Percentiles rank a stretch among this genome's conserved stretches.
Evolutionary conservation across 2,329 filamentous ascomycete genomes (phyloP).

Genomic region (Pyricularia sp.): DNA sequence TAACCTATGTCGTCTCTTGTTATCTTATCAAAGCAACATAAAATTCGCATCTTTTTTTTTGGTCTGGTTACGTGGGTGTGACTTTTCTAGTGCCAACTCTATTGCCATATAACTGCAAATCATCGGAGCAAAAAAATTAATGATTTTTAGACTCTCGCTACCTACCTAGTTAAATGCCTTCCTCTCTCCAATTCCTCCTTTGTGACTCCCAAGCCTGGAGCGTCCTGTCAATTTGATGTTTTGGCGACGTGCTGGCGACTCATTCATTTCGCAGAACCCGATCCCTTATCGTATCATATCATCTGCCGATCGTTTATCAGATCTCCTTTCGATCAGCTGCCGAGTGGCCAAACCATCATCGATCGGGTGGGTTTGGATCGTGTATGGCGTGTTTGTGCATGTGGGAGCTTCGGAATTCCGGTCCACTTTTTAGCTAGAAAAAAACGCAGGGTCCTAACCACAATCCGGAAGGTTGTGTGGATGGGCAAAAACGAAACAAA

Average conservation of each 20-base stretch:
- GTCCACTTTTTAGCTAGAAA: neutral
- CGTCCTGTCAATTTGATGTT: neutral
- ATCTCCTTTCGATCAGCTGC: neutral
- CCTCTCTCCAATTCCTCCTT: neutral
- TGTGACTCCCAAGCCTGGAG: no score
- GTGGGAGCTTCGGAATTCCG: neutral
- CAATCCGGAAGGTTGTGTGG: neutral
- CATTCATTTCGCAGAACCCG: neutral
- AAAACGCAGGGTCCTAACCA: neutral
- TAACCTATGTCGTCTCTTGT: neutral
- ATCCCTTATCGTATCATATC: neutral
- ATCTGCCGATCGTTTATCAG: neutral
- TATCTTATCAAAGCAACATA: neutral
- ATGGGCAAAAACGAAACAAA: neutral
- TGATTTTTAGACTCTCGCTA: neutral
- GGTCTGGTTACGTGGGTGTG: neutral
- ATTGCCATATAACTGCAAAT: neutral
- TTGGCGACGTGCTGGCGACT: neutral
- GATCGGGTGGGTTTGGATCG: neutral
- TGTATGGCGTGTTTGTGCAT: neutral
- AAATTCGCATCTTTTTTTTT: neutral
- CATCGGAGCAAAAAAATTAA: neutral
- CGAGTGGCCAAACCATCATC: neutral
- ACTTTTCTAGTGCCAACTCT: neutral
- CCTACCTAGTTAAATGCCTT: neutral